These are phyloP conservation scores for Coniochaeta sp. DNA, from an alignment of 2,329 filamentous ascomycete species.

Conservation along the genomic window DNA sequence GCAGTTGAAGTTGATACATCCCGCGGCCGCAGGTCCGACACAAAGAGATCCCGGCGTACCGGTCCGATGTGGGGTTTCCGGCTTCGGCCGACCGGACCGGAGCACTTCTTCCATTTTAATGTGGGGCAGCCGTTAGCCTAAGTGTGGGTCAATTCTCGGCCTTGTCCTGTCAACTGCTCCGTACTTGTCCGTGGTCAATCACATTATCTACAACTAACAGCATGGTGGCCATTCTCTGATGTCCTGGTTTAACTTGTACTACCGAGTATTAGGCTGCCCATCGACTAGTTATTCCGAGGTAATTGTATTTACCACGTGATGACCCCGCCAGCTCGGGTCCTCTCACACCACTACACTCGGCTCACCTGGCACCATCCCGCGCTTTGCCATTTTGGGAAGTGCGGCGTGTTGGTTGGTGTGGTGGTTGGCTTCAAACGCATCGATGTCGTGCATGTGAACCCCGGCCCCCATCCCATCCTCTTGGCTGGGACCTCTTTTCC, in stretches of 20 bases:
- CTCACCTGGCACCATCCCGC: not conserved
- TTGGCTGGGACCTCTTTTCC: not conserved
- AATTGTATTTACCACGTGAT: no score
- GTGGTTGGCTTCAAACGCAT: not conserved
- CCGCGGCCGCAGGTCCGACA: not conserved
- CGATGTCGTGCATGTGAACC: not conserved
- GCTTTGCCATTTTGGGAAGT: not conserved
- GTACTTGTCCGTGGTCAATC: no score
- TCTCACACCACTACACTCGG: not conserved
- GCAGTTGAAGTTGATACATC: not conserved
- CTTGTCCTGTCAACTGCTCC: no score
- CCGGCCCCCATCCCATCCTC: not conserved
- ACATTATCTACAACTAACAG: no score
- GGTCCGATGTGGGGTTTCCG: not conserved
- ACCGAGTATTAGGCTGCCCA: no score
- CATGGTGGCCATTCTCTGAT: no score
- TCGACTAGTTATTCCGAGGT: no score
- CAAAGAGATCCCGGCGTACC: not conserved
- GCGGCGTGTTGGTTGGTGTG: not conserved
- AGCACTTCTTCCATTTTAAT: no score
- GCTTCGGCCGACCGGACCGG: not conserved
- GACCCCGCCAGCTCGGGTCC: not conserved
- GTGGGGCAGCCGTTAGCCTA: no score
- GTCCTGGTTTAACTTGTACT: no score
- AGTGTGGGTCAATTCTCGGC: no score